phyloP scores from a whole-genome alignment of 164 flowering plant genomes.

The Tetracentron sinense region DNA sequence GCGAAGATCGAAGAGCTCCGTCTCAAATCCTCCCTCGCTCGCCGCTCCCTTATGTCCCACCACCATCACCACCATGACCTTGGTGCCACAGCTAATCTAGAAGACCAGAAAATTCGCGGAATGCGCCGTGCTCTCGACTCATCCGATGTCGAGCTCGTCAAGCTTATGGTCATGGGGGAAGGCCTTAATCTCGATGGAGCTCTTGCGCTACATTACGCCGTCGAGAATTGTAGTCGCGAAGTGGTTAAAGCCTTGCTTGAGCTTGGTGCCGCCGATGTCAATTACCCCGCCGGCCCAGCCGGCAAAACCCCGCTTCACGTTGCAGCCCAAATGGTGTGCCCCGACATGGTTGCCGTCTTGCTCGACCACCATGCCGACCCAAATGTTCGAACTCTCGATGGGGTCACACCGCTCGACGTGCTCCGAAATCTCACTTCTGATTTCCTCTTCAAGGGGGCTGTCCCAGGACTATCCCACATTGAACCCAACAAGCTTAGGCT shows the following conservation, averaged over 20 bases:
- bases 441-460: conserved; percentile 93
- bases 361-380: conserved; percentile 99
- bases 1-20: conserved; percentile 92
- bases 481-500: conserved; percentile 96
- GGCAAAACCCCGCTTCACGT: conserved; percentile 93
- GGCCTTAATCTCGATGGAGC: conserved; percentile 94
- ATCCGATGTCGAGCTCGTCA: conserved; percentile 95
- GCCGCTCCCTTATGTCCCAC: conserved; percentile 52
- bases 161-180: conserved; percentile 99
- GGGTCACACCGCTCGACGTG: conserved; percentile 82
- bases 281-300: conserved; percentile 80
- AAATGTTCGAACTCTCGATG: conserved; percentile 72
- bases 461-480: conserved; percentile 82
- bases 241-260: conserved; percentile 96
- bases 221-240: conserved; percentile 87
- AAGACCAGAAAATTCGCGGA: conserved; percentile 85
- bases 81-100: conserved; percentile 37
- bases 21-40: conserved; percentile 62
- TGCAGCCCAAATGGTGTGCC: conserved; percentile 97
- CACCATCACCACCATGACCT: conserved; percentile 45
- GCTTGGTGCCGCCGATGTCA: conserved; percentile 94
- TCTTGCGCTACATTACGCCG: conserved; percentile 85
- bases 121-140: conserved; percentile 95
- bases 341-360: conserved; percentile 96
- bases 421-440: conserved; percentile 90